A percentile compares a stretch with the other conserved stretches of the same genome.
Evolutionary conservation across 148 eudicot genomes (phyloP).

Genomic region (Chenopodium album): DNA sequence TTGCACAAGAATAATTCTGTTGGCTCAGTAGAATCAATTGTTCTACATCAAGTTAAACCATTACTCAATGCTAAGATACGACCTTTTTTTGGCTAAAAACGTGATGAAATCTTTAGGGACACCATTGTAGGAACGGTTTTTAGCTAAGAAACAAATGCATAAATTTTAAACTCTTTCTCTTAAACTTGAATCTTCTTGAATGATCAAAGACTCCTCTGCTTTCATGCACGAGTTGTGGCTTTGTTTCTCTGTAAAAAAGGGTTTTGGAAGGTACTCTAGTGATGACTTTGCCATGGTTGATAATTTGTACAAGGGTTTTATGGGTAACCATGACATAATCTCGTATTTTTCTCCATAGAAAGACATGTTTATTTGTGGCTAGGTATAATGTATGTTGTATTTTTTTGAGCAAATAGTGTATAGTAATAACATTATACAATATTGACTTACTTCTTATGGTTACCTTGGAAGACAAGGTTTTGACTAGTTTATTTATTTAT

Average conservation of each 20-base stretch:
- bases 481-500: no score
- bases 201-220: background rate
- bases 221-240: background rate
- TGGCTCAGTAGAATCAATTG: background rate
- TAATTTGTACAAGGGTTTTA: background rate
- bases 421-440: no score
- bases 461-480: no score
- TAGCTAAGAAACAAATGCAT: background rate
- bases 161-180: background rate
- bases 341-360: slow-evolving; percentile 15
- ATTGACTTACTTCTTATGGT: no score
- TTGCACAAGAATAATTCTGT: background rate
- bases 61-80: slow-evolving; percentile 21
- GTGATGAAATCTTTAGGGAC: background rate
- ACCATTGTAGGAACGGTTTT: background rate
- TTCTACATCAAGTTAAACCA: slow-evolving; percentile 8
- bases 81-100: background rate
- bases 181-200: slow-evolving; percentile 1
- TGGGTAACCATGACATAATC: slow-evolving; percentile 21
- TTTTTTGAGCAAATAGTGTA: no score
- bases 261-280: background rate
- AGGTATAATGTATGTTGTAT: no score
- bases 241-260: slow-evolving; percentile 5
- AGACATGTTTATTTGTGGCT: background rate
- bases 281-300: background rate